Evolutionary conservation across 441 rosid genomes (phyloP), one percentile per base, ranked within the genome.

Genomic region (Adansonia madagascariensis): DNA sequence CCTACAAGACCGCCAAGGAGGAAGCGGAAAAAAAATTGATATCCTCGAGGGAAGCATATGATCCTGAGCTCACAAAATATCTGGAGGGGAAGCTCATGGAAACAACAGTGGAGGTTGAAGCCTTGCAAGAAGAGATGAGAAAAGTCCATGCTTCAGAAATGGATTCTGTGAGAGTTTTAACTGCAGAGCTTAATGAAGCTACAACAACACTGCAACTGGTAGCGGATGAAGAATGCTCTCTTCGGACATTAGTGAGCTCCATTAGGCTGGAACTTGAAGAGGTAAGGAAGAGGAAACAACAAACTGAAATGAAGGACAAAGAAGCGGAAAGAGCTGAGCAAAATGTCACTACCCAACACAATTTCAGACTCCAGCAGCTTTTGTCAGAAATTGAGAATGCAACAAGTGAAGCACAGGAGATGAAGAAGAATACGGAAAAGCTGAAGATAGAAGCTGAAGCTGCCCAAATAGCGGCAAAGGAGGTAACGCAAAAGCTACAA

Each of bases 151-250:
- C 88, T 64, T 62, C 82, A 0, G 89, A 89, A 74, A 88, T 87
- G 91, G 89, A 86, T 62, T 44, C 78, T 0, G 88, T 88, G 66
- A 90, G 87, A 52, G 74, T 78, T 27, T 62, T 88, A 39, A 93
- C 96, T 6, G 71, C 61, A 2, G 96, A 93, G 83, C 88, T 95
- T 18, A 84, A 90, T 20, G 91, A 89, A 22, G 96, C 97, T 53
- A 91, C 94, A 1, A 88, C 78, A 78, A 80, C 76, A n/a, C 85
- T 95, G 60, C 91, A 92, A 59, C 69, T 73, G 27, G 88, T 88
- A 20, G 89, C 93, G 1, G 90, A 88, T 35, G 93, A 95, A 39
- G 97, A 95, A 80, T 80, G 80, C 70, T 75, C 82, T 4, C 91
- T 89, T 8, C 75, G 92, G 15, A 81, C 82, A 44, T 73, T 71